These are phyloP conservation scores for Dendrocalamus latiflorus DNA, from an alignment of 202 grass and related monocot genomes.

Conservation along the genomic window DNA sequence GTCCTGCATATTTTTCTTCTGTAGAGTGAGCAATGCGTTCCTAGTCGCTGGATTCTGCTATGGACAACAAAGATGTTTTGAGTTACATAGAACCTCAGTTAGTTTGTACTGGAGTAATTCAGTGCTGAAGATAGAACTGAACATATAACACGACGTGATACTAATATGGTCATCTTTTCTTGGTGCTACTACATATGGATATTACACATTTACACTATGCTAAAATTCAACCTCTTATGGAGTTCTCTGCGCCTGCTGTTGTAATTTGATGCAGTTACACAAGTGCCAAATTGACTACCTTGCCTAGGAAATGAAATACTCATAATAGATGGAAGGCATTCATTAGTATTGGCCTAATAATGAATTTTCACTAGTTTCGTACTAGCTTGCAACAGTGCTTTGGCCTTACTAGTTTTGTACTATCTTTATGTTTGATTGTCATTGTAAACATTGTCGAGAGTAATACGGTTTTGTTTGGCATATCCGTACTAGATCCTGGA, in stretches of 20 bases:
- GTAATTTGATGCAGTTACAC: not conserved
- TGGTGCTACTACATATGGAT: not conserved
- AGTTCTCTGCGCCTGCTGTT: not conserved
- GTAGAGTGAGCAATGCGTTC: slow-evolving; percentile 29
- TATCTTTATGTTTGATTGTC: not conserved
- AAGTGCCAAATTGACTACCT: not conserved
- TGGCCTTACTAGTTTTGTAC: not conserved
- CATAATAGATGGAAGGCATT: not conserved
- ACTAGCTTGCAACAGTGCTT: not conserved
- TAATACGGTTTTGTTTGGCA: not conserved
- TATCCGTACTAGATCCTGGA: not conserved
- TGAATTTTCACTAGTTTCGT: not conserved
- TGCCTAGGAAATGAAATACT: not conserved
- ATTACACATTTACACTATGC: not conserved
- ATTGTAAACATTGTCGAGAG: not conserved
- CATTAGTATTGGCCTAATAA: not conserved
- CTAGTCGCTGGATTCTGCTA: not conserved
- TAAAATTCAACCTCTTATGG: not conserved
- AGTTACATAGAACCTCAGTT: not conserved
- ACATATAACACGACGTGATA: not conserved
- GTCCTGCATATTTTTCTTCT: not conserved
- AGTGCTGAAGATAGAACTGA: not conserved
- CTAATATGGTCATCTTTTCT: not conserved
- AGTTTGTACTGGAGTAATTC: not conserved
- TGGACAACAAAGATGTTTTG: not conserved